A percentile compares a stretch with the other conserved stretches of the same genome.
These are phyloP conservation scores for Phytophthora meadii DNA, from an alignment of 352 stramenopile species.

Conservation along the genomic window DNA sequence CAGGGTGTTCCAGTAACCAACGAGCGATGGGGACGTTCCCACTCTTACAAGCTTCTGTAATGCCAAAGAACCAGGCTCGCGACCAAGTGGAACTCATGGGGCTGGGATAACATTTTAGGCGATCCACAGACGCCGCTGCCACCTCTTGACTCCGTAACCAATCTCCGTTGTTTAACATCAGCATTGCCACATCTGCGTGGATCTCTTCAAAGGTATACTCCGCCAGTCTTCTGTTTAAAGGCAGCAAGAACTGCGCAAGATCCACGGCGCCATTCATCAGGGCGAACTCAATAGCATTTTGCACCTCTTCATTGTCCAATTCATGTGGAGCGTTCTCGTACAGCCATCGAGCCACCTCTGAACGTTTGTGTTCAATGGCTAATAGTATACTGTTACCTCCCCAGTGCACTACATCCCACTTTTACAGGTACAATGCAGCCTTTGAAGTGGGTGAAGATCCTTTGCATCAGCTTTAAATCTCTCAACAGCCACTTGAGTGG, in stretches of 20 bases:
- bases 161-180: not conserved
- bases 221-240: slow-evolving; percentile 1
- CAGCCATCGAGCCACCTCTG: slow-evolving; percentile 4
- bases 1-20: slow-evolving; percentile 8
- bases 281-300: not conserved
- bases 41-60: slow-evolving; percentile 1
- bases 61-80: slow-evolving; percentile 5
- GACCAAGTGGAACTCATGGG: not conserved
- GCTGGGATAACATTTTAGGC: not conserved
- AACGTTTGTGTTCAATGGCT: not conserved
- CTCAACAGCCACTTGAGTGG: not conserved
- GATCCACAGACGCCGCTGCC: not conserved
- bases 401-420: not conserved
- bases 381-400: not conserved
- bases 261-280: not conserved
- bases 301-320: not conserved
- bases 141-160: not conserved
- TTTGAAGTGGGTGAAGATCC: slow-evolving; percentile 5
- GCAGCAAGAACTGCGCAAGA: slow-evolving; percentile 10
- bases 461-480: slow-evolving; percentile 9
- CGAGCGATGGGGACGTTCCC: slow-evolving; percentile 7
- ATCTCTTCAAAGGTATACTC: not conserved
- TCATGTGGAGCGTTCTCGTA: slow-evolving; percentile 1
- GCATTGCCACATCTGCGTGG: not conserved
- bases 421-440: not conserved